Conservation (phyloP, 169 alveolate genomes). For the Eimeria nieschulzi region DNA sequence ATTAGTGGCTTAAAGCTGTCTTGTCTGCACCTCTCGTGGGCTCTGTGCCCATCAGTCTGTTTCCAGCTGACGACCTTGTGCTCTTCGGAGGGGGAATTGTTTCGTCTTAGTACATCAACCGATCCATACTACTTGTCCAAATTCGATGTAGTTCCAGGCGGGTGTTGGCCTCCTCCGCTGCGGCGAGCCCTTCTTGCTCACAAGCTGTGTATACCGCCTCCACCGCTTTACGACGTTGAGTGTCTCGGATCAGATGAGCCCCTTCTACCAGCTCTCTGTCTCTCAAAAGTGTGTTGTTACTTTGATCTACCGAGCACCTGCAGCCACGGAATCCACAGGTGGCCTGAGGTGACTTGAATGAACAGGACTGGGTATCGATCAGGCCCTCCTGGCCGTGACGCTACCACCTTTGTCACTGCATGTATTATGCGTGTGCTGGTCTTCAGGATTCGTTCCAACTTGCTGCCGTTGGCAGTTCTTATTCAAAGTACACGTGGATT, state of each 20-base stretch:
- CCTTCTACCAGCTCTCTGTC: slow-evolving; percentile 25
- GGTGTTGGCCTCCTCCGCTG: slow-evolving; percentile 71
- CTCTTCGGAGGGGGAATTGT: slow-evolving; percentile 38
- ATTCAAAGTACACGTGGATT: slow-evolving; percentile 43
- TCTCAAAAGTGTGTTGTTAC: slow-evolving; percentile 16
- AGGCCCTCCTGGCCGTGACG: neutral
- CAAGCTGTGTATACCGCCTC: slow-evolving; percentile 56
- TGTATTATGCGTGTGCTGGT: neutral
- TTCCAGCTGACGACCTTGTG: slow-evolving; percentile 64
- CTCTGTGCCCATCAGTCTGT: slow-evolving; percentile 47
- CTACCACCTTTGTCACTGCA: neutral
- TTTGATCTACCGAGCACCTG: neutral
- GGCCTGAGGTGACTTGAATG: neutral
- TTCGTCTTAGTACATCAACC: neutral
- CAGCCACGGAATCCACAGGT: too few species aligned
- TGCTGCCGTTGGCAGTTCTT: neutral
- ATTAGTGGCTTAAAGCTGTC: slow-evolving; percentile 54
- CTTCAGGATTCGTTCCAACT: slow-evolving; percentile 53
- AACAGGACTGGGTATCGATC: neutral
- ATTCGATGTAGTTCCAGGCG: slow-evolving; percentile 33
- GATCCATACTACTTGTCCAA: slow-evolving; percentile 1
- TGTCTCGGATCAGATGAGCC: slow-evolving; percentile 65
- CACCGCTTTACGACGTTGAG: slow-evolving; percentile 56
- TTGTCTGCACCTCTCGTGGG: slow-evolving; percentile 54
- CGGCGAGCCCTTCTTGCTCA: slow-evolving; percentile 47